Conservation (phyloP, 345 rosid genomes). For the Nasturtium officinale region DNA sequence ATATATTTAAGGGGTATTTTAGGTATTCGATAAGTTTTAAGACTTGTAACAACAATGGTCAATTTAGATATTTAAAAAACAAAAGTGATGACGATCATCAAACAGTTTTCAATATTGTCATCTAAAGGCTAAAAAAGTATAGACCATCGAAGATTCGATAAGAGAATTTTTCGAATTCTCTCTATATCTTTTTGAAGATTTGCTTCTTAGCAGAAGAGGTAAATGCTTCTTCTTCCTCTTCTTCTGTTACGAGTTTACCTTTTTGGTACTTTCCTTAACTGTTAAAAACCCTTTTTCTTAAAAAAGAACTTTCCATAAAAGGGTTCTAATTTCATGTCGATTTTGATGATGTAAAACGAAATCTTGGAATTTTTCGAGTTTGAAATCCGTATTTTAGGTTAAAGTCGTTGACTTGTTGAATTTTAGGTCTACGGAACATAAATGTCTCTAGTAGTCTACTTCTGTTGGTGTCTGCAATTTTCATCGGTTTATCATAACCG, state of each 20-base stretch:
- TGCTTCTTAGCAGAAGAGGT: slow-evolving; percentile 5
- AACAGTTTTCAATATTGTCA: background rate
- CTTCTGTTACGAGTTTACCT: slow-evolving; percentile 13
- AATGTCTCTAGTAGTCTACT: background rate
- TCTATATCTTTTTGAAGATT: background rate
- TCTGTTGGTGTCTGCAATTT: background rate
- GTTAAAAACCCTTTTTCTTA: background rate
- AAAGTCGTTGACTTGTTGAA: slow-evolving; percentile 32
- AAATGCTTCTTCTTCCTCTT: background rate
- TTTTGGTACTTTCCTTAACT: slow-evolving; percentile 10
- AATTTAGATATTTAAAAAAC: background rate
- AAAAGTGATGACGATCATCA: slow-evolving; percentile 21
- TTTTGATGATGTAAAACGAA: background rate
- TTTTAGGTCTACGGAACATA: slow-evolving; percentile 29
- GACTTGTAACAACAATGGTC: slow-evolving; percentile 5
- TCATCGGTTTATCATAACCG: background rate
- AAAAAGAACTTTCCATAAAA: background rate
- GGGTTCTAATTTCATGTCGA: background rate
- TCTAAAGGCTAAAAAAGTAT: background rate
- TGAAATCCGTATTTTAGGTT: background rate
- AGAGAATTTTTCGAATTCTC: slow-evolving; percentile 10
- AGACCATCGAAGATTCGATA: background rate
- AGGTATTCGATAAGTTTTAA: background rate
- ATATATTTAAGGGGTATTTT: background rate
- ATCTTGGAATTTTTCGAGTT: background rate